phyloP scores from a whole-genome alignment of 139 green algal species.

The Gonium pectorale region DNA sequence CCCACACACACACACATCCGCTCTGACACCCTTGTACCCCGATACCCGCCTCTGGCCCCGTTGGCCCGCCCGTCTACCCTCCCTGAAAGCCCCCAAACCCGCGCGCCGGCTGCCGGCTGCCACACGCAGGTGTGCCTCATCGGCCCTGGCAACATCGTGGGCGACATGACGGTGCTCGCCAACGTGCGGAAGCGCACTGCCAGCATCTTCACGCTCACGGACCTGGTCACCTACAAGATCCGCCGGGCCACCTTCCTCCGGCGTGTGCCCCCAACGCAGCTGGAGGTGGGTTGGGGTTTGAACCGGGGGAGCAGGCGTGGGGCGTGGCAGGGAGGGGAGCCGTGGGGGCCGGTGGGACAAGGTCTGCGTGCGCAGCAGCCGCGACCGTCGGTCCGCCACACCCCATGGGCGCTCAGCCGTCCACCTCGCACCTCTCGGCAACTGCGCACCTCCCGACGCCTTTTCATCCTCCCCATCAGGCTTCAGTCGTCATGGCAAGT shows the following conservation, averaged over 20 bases:
- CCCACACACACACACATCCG: too few relatives aligned
- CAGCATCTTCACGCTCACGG: conserved; percentile 12
- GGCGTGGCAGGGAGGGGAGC: background rate
- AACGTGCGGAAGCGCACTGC: conserved; percentile 41
- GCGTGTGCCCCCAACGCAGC: conserved; percentile 31
- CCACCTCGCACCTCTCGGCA: too few relatives aligned
- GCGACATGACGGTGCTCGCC: conserved; percentile 54
- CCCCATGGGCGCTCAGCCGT: too few relatives aligned
- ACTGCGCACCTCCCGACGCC: too few relatives aligned
- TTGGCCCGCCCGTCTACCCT: too few relatives aligned
- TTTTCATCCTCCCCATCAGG: too few relatives aligned
- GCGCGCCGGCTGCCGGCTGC: background rate
- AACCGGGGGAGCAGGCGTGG: background rate
- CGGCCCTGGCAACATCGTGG: conserved; percentile 47
- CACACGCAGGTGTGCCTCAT: conserved; percentile 43
- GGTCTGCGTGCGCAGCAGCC: too few relatives aligned
- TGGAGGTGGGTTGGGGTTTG: conserved; percentile 43
- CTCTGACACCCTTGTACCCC: too few relatives aligned
- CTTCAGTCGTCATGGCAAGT: too few relatives aligned
- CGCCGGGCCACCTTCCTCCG: conserved; percentile 37
- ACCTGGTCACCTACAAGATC: conserved; percentile 50
- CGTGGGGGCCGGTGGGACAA: too few relatives aligned
- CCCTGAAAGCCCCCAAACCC: background rate
- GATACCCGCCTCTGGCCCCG: too few relatives aligned
- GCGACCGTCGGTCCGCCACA: too few relatives aligned